Evolutionary conservation across 805 yeast species (phyloP).

Genomic region (Huiozyma naganishii): DNA sequence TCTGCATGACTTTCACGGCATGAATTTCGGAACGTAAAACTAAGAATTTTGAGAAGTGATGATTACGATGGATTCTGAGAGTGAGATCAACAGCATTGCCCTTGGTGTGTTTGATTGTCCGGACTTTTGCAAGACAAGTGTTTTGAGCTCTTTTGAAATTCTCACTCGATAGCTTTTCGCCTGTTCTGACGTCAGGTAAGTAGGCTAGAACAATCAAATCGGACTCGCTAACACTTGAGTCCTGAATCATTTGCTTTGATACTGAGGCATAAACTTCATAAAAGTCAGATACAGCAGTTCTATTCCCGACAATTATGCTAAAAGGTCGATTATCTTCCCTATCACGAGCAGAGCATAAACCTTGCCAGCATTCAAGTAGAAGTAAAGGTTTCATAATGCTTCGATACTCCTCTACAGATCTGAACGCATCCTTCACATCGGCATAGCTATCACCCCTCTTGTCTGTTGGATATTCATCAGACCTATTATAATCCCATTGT

Average conservation of each 20-base stretch:
- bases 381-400: constrained; percentile 68
- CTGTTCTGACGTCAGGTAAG: constrained; percentile 30
- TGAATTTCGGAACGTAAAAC: constrained; percentile 54
- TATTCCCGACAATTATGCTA: constrained; percentile 58
- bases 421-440: constrained; percentile 46
- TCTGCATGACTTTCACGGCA: constrained; percentile 68
- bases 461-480: constrained; percentile 49
- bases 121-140: constrained; percentile 75
- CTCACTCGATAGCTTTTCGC: constrained; percentile 23
- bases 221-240: constrained; percentile 53
- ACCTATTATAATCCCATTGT: constrained; percentile 62
- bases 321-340: constrained; percentile 49
- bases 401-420: constrained; percentile 53
- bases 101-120: constrained; percentile 55
- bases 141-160: constrained; percentile 26
- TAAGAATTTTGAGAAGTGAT: constrained; percentile 38
- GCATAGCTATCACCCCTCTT: constrained; percentile 31
- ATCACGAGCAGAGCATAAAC: constrained; percentile 61
- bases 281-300: constrained; percentile 76
- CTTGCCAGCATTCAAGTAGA: constrained; percentile 89
- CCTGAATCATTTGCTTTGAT: constrained; percentile 39
- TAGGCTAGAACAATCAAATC: constrained; percentile 62
- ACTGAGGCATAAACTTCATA: constrained; percentile 77
- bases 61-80: constrained; percentile 45
- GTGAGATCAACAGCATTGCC: constrained; percentile 68